Evolutionary conservation across 345 rosid genomes (phyloP).

Genomic region (Xanthoceras sorbifolium): DNA sequence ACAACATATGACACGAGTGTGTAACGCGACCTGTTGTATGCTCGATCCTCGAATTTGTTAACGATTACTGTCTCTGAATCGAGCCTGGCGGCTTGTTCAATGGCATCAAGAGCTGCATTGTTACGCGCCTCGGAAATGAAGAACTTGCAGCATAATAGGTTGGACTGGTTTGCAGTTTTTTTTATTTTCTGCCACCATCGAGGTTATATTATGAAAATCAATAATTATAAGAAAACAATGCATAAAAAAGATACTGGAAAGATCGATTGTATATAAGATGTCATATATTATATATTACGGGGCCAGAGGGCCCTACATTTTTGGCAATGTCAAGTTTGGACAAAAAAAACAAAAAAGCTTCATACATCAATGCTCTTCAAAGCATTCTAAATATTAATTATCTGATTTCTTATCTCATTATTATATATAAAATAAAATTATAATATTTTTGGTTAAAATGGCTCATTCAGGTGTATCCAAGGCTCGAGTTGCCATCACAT

Average conservation of each 20-base stretch:
- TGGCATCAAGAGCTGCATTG: conserved; percentile 42
- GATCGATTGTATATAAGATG: neutral
- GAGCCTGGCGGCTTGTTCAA: conserved; percentile 43
- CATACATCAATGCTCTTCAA: neutral
- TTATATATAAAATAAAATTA: no score
- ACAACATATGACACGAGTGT: conserved; percentile 55
- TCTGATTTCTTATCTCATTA: no score
- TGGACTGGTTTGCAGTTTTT: conserved; percentile 30
- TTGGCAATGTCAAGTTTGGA: neutral
- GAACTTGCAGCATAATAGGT: conserved; percentile 59
- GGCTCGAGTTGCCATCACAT: no score
- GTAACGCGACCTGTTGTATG: conserved; percentile 54
- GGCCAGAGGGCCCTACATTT: neutral
- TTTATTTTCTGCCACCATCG: conserved; percentile 25
- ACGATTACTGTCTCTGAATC: conserved; percentile 46
- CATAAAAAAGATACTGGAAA: neutral
- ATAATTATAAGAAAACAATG: neutral
- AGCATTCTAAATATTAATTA: no score
- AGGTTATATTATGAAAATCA: neutral
- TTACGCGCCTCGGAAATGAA: conserved; percentile 59
- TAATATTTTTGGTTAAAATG: no score
- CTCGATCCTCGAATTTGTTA: conserved; percentile 55
- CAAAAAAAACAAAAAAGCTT: neutral
- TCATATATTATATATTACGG: neutral
- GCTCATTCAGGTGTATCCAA: no score